Evolutionary conservation across 805 yeast genomes (phyloP).

Genomic region (Wickerhamomyces xylosicus): DNA sequence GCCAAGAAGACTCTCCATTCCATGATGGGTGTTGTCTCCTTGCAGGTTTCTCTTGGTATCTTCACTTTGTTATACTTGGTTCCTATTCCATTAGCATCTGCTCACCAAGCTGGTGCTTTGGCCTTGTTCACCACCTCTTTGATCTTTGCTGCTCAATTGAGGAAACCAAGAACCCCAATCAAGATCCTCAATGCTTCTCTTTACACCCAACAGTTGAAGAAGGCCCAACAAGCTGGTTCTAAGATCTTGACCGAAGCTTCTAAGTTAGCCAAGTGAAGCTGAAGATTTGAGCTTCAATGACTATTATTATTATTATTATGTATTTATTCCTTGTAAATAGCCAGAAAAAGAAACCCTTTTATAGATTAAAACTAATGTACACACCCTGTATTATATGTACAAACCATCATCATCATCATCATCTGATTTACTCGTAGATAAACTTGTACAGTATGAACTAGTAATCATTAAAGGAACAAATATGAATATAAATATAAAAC

Average conservation of each 20-base stretch:
- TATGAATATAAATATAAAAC: not conserved
- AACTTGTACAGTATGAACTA: no score
- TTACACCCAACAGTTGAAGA: conserved; percentile 19
- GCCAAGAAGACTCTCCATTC: conserved; percentile 50
- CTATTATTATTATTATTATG: no score
- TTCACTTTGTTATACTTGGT: conserved; percentile 78
- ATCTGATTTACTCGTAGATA: no score
- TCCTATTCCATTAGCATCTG: conserved; percentile 87
- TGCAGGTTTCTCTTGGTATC: conserved; percentile 84
- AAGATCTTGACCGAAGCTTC: conserved; percentile 27
- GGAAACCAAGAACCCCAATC: conserved; percentile 42
- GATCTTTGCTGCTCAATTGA: conserved; percentile 44
- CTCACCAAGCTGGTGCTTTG: conserved; percentile 95
- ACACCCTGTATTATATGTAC: no score
- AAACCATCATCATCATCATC: no score
- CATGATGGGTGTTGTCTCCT: conserved; percentile 72
- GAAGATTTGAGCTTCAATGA: no score
- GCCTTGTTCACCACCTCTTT: conserved; percentile 78
- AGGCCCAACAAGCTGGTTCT: conserved; percentile 17
- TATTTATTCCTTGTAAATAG: not conserved
- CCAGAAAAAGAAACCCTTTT: not conserved
- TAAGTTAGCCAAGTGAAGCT: conserved; percentile 21
- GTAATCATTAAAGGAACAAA: no score
- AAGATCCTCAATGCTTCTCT: conserved; percentile 26
- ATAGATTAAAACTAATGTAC: no score